Base-by-base conservation (phyloP, 2,329 filamentous ascomycete genomes). In the Verticillium nubilum region DNA sequence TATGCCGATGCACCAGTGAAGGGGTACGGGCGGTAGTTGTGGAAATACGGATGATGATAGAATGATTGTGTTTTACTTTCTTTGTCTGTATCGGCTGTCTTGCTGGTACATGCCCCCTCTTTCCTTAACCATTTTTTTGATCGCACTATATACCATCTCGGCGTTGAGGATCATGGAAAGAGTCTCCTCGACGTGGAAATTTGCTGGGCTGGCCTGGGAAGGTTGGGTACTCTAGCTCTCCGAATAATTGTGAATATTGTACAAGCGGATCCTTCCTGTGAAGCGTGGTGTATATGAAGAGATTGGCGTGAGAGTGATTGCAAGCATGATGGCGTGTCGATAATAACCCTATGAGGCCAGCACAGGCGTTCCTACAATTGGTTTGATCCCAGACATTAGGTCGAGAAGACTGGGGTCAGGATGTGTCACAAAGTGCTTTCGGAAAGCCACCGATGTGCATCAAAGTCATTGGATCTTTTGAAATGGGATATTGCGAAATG, bases 1-100 rank as follows among this genome's bases (percentile, higher is more conserved):
- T 97, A 97, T 70, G 78, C 82, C 6, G 5, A 66, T 28, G 52
- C 52, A n/a, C 52, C 25, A 9, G 52, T 53, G 1, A 53, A 27
- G 52, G 52, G 19, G 26, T 53, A 47, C 5, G 42, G 42, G 7
- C 42, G 42, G 42, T 47, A 47, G 19, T 10, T n/a, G 19, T 3
- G n/a, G 17, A 13, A 23, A 19, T 10, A 10, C 13, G 29, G n/a
- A 13, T 25, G 42, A 47, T 23, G 42, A 47, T 47, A 47, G 42
- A 47, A 47, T 47, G 42, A 47, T 13, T 7, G n/a, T 23, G n/a
- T 23, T 47, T 47, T 47, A 47, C 25, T 47, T 47, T 47, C 42
- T 47, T 47, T 47, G 42, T 47, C 42, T 47, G 42, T 13, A 7
- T 47, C 42, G 19, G 42, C 19, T 47, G 7, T 9, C 6, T 10